A percentile compares a stretch with the other conserved stretches of the same genome.
These are phyloP conservation scores for Phytophthora aleatoria DNA, from an alignment of 352 stramenopile genomes.

Conservation along the genomic window DNA sequence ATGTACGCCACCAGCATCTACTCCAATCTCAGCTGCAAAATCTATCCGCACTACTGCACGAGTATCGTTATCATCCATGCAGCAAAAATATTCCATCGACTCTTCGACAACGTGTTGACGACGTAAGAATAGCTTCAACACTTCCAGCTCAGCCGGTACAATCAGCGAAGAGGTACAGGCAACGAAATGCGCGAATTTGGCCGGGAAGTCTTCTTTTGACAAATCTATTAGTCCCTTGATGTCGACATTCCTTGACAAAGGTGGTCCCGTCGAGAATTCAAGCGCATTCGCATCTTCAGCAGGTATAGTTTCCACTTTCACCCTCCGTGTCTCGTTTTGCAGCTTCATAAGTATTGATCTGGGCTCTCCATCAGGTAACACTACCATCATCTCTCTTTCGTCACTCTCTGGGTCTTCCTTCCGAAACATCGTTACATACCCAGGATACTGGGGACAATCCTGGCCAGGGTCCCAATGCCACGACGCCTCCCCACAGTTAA, in stretches of 20 bases:
- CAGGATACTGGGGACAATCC: slow-evolving; percentile 10
- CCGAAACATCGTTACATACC: slow-evolving; percentile 17
- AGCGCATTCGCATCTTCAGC: slow-evolving; percentile 19
- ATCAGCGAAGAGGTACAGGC: slow-evolving; percentile 41
- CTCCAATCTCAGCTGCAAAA: slow-evolving; percentile 67
- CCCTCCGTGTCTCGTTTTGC: slow-evolving; percentile 7
- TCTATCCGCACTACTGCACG: slow-evolving; percentile 55
- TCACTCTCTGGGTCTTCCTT: slow-evolving; percentile 4
- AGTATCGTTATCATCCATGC: slow-evolving; percentile 41
- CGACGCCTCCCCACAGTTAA: slow-evolving; percentile 2
- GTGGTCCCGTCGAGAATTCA: slow-evolving; percentile 20
- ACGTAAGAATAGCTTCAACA: slow-evolving; percentile 47
- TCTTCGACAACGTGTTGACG: slow-evolving; percentile 53
- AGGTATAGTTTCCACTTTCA: slow-evolving; percentile 6
- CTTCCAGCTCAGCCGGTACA: slow-evolving; percentile 45
- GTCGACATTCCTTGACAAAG: slow-evolving; percentile 10
- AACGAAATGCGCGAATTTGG: slow-evolving; percentile 63
- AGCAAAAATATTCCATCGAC: slow-evolving; percentile 56
- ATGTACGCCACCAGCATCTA: slow-evolving; percentile 81
- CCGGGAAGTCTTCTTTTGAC: slow-evolving; percentile 45
- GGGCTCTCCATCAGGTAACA: slow-evolving; percentile 7
- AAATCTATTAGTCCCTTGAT: slow-evolving; percentile 36
- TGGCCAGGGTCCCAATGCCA: slow-evolving; percentile 15
- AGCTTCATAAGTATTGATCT: slow-evolving; percentile 16
- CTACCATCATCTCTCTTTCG: background rate